A percentile compares a stretch with the other conserved stretches of the same genome.
phyloP scores from a whole-genome alignment of 768 basidiomycete genomes.

The Hemileccinum impolitum region DNA sequence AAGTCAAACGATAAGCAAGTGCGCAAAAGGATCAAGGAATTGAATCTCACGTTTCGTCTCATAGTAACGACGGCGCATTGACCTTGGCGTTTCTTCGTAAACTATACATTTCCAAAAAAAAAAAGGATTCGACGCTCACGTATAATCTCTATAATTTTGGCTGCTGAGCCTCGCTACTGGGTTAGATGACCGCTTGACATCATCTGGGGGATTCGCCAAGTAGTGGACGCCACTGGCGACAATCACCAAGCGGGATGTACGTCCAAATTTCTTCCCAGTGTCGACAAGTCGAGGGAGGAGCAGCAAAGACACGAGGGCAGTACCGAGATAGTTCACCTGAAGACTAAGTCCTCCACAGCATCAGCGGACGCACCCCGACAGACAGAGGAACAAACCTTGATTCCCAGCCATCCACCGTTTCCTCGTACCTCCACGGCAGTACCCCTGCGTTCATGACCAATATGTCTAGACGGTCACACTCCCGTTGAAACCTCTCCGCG shows the following conservation, averaged over 20 bases:
- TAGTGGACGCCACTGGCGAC: constrained; percentile 31
- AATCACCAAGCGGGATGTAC: constrained; percentile 27
- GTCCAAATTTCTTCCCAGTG: constrained; percentile 23
- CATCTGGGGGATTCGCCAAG: constrained; percentile 13
- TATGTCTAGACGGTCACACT: constrained; percentile 21
- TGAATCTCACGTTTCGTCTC: constrained; percentile 26
- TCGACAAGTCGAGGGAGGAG: constrained; percentile 31
- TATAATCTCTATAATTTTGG: constrained; percentile 16
- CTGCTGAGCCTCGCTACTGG: constrained; percentile 26
- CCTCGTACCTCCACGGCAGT: constrained; percentile 3
- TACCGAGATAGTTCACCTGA: constrained; percentile 36
- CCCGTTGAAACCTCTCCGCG: constrained; percentile 4
- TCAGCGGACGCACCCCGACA: not conserved
- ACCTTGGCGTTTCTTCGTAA: constrained; percentile 4
- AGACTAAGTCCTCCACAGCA: constrained; percentile 15
- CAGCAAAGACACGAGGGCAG: constrained; percentile 30
- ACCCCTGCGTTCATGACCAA: constrained; percentile 45
- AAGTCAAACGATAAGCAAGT: not conserved
- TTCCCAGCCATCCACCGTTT: constrained; percentile 47
- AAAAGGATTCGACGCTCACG: constrained; percentile 7
- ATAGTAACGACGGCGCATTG: constrained; percentile 19
- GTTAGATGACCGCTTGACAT: constrained; percentile 16
- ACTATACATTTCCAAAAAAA: not conserved
- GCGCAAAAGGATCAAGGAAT: not conserved
- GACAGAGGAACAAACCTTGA: constrained; percentile 27